phyloP scores from a whole-genome alignment of 164 flowering plant species.

The Macadamia tetraphylla region DNA sequence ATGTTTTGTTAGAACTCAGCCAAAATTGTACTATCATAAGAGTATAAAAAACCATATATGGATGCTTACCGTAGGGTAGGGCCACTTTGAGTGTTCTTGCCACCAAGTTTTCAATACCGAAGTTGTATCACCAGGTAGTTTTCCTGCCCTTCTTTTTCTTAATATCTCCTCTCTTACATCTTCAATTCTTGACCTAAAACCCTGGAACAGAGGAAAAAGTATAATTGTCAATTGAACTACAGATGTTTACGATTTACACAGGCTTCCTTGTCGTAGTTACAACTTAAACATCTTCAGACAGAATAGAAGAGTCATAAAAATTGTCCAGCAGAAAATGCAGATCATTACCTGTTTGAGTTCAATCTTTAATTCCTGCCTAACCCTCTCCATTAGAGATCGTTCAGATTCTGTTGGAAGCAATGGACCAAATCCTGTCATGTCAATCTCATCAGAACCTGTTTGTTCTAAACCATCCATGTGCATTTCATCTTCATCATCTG shows the following conservation, averaged over 20 bases:
- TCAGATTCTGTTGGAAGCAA: constrained; percentile 93
- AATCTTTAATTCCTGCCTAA: constrained; percentile 80
- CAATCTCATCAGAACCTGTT: constrained; percentile 54
- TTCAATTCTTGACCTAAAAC: constrained; percentile 79
- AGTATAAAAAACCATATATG: not conserved
- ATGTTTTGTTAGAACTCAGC: not conserved
- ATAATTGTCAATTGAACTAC: not conserved
- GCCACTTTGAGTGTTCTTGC: constrained; percentile 88
- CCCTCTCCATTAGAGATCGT: constrained; percentile 89
- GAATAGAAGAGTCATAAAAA: not conserved
- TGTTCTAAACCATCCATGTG: constrained; percentile 68
- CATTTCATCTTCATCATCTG: constrained; percentile 88
- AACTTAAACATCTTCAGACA: too few relatives aligned
- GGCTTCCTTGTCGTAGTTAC: too few relatives aligned
- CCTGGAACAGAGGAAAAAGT: constrained; percentile 32
- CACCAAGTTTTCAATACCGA: constrained; percentile 79
- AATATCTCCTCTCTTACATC: constrained; percentile 86
- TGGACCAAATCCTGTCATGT: constrained; percentile 91
- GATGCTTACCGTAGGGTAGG: constrained; percentile 79
- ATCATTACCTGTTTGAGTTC: constrained; percentile 83
- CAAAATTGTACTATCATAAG: not conserved
- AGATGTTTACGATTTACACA: too few relatives aligned
- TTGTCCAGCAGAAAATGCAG: not conserved
- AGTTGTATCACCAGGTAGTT: constrained; percentile 86
- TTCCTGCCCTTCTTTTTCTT: constrained; percentile 83